phyloP scores from a whole-genome alignment of 2,329 filamentous ascomycete species.

The Fusarium vanettenii region DNA sequence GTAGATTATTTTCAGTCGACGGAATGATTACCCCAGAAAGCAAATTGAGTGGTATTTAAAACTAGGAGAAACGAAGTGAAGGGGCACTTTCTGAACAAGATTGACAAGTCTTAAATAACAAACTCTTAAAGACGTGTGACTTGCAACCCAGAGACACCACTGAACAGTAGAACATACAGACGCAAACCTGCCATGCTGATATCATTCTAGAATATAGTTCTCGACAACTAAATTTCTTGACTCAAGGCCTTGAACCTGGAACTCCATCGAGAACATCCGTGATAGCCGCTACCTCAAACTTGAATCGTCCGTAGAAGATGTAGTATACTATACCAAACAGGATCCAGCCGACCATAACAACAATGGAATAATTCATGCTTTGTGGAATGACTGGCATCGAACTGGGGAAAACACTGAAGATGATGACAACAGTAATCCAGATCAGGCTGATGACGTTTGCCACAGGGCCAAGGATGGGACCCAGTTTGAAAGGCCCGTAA shows the following conservation, averaged over 20 bases:
- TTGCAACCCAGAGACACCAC: neutral
- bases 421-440: slow-evolving; percentile 57
- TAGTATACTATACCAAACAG: slow-evolving; percentile 51
- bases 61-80: too few species aligned
- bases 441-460: slow-evolving; percentile 55
- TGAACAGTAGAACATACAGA: neutral
- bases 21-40: neutral
- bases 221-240: neutral
- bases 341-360: slow-evolving; percentile 56
- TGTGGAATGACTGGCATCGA: slow-evolving; percentile 52
- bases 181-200: neutral
- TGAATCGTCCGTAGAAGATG: slow-evolving; percentile 29
- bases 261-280: neutral
- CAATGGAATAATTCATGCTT: slow-evolving; percentile 60
- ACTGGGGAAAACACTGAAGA: slow-evolving; percentile 59
- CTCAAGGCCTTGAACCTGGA: neutral
- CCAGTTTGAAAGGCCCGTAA: slow-evolving; percentile 46
- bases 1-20: neutral
- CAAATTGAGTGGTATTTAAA: neutral
- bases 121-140: neutral
- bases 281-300: slow-evolving; percentile 42
- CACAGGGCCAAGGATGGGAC: slow-evolving; percentile 45
- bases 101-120: neutral
- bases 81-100: too few species aligned
- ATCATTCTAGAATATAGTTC: neutral